Base-by-base conservation (phyloP, 1,139 yeast species). In the Saccharomyces hybrid region DNA sequence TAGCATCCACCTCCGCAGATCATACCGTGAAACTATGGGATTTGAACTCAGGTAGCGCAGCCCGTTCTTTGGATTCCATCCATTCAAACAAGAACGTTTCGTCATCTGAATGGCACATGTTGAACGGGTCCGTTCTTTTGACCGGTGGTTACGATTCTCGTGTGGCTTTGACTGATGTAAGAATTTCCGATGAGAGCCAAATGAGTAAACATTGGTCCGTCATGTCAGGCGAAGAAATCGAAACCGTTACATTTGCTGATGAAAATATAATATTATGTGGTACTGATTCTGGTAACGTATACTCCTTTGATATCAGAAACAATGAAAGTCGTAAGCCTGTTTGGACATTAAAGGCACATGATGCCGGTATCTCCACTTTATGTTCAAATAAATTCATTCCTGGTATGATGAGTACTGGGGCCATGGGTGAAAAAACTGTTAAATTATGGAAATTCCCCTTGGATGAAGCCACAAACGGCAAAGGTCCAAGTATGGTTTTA, bases 301-400 rank as follows among this genome's bases (percentile, higher is more conserved):
- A 88, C 73, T 86, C 95, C 60, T 91, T 87, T 65, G 99, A 93
- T 72, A 85, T 88, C 50, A 82, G 97, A 70, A 70, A 73, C 50
- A 64, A 61, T 29, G 80, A 77, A 51, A 78, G 77, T 49, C 77
- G 79, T 53, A 81, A 79, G 61, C 90, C 97, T 27, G 67, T 93
- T 44, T 93, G 99, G 99, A 88, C 96, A 4, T 78, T 93, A 65
- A 97, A 95, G 73, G 99, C 99, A 1, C 99, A 93, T 70, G 98
- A 93, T 72, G 82, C 95, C 3, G 97, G 96, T 57, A 86, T 93
- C 58, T 86, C 97, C 9, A 79, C 95, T 2, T 79, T 95, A 64
- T 86, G 85, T 63, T 79, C 85, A 49, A 90, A 88, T 71, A 69
- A 71, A 34, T 79, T 77, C 67, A 72, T 89, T 51, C 85, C 86